Base-by-base conservation (phyloP, 2,329 filamentous ascomycete genomes). In the Claviceps arundinis region DNA sequence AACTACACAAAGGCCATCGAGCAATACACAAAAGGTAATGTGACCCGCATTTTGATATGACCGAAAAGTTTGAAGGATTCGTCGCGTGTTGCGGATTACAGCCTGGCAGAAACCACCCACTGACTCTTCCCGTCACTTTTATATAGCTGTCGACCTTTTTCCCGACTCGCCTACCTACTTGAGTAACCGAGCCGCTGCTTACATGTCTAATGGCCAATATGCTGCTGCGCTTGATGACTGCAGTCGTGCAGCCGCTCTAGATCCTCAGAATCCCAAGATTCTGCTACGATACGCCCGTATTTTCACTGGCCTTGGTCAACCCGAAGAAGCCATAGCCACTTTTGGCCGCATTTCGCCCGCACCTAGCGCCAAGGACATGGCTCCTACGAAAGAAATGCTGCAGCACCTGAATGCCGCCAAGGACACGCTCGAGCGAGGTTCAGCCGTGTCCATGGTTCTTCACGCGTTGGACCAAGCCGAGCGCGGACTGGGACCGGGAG, bases 151-250 rank as follows among this genome's bases (percentile, higher is more conserved):
- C 62, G 86, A 93, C 60, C 79, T 91, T 56, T 84, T 91, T 62
- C 90, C 90, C 51, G 77, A 83, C 61, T 94, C 90, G 50, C 75
- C 90, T 38, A 95, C 89, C 46, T 97, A 95, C 69, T 79, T 95
- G 58, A 91, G 88, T 67, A 98, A 98, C 75, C 85, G 93, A 62
- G 90, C 93, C 41, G 93, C 93, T 34, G 93, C 93, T 38, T 89
- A 87, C 72, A 95, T 98, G 76, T 88, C 88, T 50, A 87, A 88
- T 54, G 84, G 84, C 59, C 82, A 85, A 62, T 96, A 85, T 65
- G 72, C 78, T 53, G 77, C 85, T 56, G 93, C 93, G 16, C 73
- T 97, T 54, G 88, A 93, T 52, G 93, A 98, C 69, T 93, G 88
- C 70, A 84, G 82, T 62, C 80, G 77, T 51, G 89, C 93, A 6